Conservation (phyloP, 768 basidiomycete species). For the Tricholoma terreum region DNA sequence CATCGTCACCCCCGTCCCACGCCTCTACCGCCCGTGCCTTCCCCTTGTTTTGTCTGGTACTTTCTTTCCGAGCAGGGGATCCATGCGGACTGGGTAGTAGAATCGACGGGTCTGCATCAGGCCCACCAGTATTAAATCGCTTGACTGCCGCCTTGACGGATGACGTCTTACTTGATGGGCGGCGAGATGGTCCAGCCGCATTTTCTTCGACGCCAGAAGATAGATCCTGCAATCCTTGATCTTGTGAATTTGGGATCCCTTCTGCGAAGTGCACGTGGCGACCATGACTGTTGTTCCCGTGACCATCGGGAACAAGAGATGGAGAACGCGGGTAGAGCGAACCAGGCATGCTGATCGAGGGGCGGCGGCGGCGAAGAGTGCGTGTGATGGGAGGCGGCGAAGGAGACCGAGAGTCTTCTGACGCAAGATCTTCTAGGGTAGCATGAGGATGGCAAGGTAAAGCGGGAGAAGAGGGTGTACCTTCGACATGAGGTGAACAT, state of each 20-base stretch:
- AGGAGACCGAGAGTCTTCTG: constrained; percentile 23
- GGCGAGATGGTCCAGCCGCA: constrained; percentile 17
- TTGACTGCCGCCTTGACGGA: constrained; percentile 50
- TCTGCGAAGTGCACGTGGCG: constrained; percentile 42
- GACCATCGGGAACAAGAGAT: constrained; percentile 47
- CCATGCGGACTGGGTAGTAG: constrained; percentile 43
- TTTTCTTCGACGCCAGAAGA: not conserved
- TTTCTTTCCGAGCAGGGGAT: constrained; percentile 27
- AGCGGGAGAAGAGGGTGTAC: not conserved
- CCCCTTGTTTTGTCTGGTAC: constrained; percentile 31
- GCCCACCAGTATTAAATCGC: constrained; percentile 41
- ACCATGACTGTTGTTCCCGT: constrained; percentile 5
- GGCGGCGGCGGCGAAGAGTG: constrained; percentile 34
- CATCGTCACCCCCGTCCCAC: constrained; percentile 16
- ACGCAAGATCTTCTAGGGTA: constrained; percentile 17
- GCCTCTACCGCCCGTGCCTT: constrained; percentile 40
- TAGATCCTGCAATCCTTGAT: not conserved
- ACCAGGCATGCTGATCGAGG: constrained; percentile 71
- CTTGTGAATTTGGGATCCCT: constrained; percentile 6
- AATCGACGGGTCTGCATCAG: constrained; percentile 52
- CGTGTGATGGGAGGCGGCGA: constrained; percentile 32
- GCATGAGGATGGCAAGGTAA: not conserved
- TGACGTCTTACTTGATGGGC: constrained; percentile 27
- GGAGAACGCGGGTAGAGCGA: constrained; percentile 73
- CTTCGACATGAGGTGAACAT: not conserved